Percentiles rank a stretch among this genome's conserved stretches.
These are phyloP conservation scores for Graphilbum sp. DNA, from an alignment of 2,329 filamentous ascomycete species.

Conservation along the genomic window DNA sequence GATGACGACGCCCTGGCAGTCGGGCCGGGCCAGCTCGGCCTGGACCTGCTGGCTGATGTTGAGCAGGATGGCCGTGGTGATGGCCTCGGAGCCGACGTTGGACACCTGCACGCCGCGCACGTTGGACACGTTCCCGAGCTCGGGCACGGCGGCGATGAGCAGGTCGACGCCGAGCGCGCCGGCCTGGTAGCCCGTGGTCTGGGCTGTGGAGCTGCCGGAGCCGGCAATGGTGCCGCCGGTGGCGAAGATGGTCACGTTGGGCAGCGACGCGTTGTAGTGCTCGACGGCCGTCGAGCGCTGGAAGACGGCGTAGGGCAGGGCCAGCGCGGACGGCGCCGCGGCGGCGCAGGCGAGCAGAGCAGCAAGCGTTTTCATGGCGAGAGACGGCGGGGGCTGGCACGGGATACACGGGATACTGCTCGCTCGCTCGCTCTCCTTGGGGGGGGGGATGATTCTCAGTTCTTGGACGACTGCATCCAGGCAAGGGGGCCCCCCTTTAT, in stretches of 20 bases:
- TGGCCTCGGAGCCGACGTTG: constrained; percentile 28
- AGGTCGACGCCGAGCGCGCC: constrained; percentile 31
- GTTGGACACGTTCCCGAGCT: constrained; percentile 36
- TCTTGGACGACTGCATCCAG: too few species aligned
- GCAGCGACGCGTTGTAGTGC: too few species aligned
- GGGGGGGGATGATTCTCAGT: too few species aligned
- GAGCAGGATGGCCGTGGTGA: constrained; percentile 32
- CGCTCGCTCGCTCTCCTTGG: too few species aligned
- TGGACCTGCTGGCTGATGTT: constrained; percentile 31
- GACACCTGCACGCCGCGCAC: constrained; percentile 34
- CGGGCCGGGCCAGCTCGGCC: constrained; percentile 24
- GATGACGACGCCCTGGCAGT: constrained; percentile 34
- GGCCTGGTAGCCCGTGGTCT: constrained; percentile 26
- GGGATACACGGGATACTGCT: too few species aligned
- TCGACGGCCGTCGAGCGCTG: too few species aligned
- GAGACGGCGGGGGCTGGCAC: too few species aligned
- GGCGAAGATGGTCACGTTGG: constrained; percentile 39
- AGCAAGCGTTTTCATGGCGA: too few species aligned
- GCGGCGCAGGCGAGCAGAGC: too few species aligned
- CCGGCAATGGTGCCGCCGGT: constrained; percentile 45
- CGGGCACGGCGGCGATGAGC: constrained; percentile 37
- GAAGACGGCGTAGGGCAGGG: too few species aligned
- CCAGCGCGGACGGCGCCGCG: too few species aligned
- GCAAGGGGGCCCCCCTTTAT: too few species aligned
- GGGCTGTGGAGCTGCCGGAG: constrained; percentile 26